phyloP scores from a whole-genome alignment of 2,329 filamentous ascomycete genomes.

The Penicillium sp. region DNA sequence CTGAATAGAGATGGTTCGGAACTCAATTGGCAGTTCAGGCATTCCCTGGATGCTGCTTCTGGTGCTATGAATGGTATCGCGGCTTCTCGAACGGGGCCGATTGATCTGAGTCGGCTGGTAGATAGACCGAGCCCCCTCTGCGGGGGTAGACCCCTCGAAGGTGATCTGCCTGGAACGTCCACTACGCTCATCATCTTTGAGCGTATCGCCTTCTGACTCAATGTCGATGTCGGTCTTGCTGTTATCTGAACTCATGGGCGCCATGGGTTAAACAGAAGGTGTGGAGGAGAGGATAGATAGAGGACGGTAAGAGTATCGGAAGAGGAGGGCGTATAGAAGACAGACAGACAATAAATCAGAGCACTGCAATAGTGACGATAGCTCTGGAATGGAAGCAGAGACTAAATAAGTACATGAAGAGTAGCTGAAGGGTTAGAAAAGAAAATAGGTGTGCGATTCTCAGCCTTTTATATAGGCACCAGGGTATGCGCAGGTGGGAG shows the following conservation, averaged over 20 bases:
- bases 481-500: neutral
- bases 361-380: neutral
- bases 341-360: neutral
- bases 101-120: slow-evolving; percentile 18
- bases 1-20: slow-evolving; percentile 41
- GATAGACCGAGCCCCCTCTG: slow-evolving; percentile 17
- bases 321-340: neutral
- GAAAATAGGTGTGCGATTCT: neutral
- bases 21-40: slow-evolving; percentile 36
- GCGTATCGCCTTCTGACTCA: slow-evolving; percentile 9
- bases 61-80: slow-evolving; percentile 21
- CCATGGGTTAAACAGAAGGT: neutral
- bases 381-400: neutral
- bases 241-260: slow-evolving; percentile 14
- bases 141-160: slow-evolving; percentile 19
- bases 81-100: slow-evolving; percentile 21
- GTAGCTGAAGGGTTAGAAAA: neutral
- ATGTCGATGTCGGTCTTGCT: slow-evolving; percentile 14
- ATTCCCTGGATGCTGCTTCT: slow-evolving; percentile 13
- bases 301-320: neutral
- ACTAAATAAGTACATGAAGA: neutral
- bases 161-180: slow-evolving; percentile 18
- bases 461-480: neutral
- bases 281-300: neutral
- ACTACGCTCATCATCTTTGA: slow-evolving; percentile 13